Evolutionary conservation across 1,284 basidiomycete genomes (phyloP), one percentile per base, ranked within the genome.

Genomic region (Pyrrhoderma lamaoense): DNA sequence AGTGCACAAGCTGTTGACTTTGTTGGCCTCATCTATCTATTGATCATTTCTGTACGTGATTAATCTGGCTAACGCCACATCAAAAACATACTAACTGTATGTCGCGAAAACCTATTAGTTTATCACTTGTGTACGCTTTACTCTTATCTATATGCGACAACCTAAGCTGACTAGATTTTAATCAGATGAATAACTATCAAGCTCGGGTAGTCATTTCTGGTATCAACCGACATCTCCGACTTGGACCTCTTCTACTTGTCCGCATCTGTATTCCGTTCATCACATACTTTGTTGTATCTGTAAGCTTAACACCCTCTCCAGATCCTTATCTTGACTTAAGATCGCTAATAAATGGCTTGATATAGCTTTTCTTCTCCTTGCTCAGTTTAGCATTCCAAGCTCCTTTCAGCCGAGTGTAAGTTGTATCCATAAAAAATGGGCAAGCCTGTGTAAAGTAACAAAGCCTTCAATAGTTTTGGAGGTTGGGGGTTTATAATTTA

Each of bases 11-110:
- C 88, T 0, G 75, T 82, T 42, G 75, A 80, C 38, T 85, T 84
- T 54, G 86, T 90, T 22, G 89, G 85, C 22, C 69, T 87, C 4
- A 84, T 90, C 54, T 91, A 89, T 67, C 69, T 85, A 42, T 67
- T 80, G 49, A 87, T 90, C 54, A 65, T 82, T 27, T 68, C 79
- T 48, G 68, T 69, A 53, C 46, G 63, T 42, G 21, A 2, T 43
- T 62, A 63, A 65, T 67, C 64, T 5, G 5, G 61, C 66, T 16
- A n/a, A 57, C 55, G 8, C 56, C 62, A 25, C 60, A 58, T 8
- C 70, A 66, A 4, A 64, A 68, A n/a, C 61, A 68, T 44, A 60
- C 60, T 58, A 21, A 52, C 46, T 37, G 47, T 47, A n/a, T n/a
- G n/a, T n/a, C n/a, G n/a, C n/a, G n/a, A n/a, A n/a, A n/a, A n/a